A percentile compares a stretch with the other conserved stretches of the same genome.
These are phyloP conservation scores for Sclerotinia borealis DNA, from an alignment of 2,329 filamentous ascomycete species.

Conservation along the genomic window DNA sequence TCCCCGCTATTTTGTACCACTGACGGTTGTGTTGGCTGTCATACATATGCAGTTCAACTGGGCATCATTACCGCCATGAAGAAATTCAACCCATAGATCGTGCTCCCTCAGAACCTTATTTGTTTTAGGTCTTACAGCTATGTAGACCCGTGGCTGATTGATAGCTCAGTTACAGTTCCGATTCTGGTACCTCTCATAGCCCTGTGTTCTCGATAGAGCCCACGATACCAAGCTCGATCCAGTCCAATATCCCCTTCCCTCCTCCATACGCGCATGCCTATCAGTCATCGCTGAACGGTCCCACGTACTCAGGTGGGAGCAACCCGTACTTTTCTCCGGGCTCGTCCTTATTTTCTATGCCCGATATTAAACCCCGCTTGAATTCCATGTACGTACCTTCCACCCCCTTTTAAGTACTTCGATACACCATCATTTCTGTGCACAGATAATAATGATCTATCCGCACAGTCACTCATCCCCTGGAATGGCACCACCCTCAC, in stretches of 20 bases:
- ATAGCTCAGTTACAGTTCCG: conserved; percentile 31
- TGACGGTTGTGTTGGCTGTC: conserved; percentile 28
- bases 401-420: conserved; percentile 16
- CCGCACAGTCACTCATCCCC: conserved; percentile 27
- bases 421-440: conserved; percentile 19
- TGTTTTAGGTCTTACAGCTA: conserved; percentile 26
- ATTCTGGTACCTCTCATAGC: conserved; percentile 31
- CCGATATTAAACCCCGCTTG: conserved; percentile 32
- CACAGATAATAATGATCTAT: conserved; percentile 29
- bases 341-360: conserved; percentile 30
- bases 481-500: conserved; percentile 31
- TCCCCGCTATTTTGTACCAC: conserved; percentile 25
- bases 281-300: conserved; percentile 27
- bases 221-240: conserved; percentile 26
- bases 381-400: conserved; percentile 29
- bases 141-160: conserved; percentile 29
- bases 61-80: conserved; percentile 22
- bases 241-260: conserved; percentile 28
- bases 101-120: conserved; percentile 25
- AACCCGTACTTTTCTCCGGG: conserved; percentile 29
- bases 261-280: conserved; percentile 30
- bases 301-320: conserved; percentile 29
- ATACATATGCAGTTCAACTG: conserved; percentile 27
- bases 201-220: conserved; percentile 32
- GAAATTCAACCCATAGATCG: conserved; percentile 14